Evolutionary conservation across 2,329 filamentous ascomycete species (phyloP).

Genomic region (Fusarium dlaminii): DNA sequence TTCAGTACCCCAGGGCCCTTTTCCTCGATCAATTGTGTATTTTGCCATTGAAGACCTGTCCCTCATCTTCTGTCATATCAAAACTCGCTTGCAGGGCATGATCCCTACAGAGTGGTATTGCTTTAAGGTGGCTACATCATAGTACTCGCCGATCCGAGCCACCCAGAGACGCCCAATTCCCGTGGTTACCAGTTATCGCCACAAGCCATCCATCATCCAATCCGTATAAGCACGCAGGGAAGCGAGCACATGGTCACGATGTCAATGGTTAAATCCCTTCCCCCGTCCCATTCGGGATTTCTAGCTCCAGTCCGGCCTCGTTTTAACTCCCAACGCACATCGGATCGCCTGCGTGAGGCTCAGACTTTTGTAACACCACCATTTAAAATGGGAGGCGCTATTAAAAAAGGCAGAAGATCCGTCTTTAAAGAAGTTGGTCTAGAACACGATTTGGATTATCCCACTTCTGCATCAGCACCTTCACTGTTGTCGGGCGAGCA

Average conservation of each 20-base stretch:
- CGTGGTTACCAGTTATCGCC: slow-evolving; percentile 23
- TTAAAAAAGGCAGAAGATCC: slow-evolving; percentile 61
- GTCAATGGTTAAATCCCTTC: slow-evolving; percentile 32
- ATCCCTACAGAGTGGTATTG: slow-evolving; percentile 38
- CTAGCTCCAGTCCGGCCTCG: slow-evolving; percentile 51
- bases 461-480: slow-evolving; percentile 23
- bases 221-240: slow-evolving; percentile 4
- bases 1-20: background rate
- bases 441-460: slow-evolving; percentile 47
- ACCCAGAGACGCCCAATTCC: slow-evolving; percentile 20
- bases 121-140: slow-evolving; percentile 42
- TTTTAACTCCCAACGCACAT: slow-evolving; percentile 62
- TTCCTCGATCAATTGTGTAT: slow-evolving; percentile 7
- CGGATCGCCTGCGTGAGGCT: slow-evolving; percentile 61
- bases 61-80: slow-evolving; percentile 9
- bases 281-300: slow-evolving; percentile 30
- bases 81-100: slow-evolving; percentile 34
- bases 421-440: slow-evolving; percentile 63
- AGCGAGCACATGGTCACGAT: slow-evolving; percentile 18
- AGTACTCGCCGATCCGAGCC: slow-evolving; percentile 38
- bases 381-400: slow-evolving; percentile 55
- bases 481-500: slow-evolving; percentile 19
- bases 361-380: slow-evolving; percentile 50
- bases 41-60: background rate
- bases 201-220: slow-evolving; percentile 26